Conservation (phyloP, 192 early-diverging fungal genomes). For the Dissophora globulifera region DNA sequence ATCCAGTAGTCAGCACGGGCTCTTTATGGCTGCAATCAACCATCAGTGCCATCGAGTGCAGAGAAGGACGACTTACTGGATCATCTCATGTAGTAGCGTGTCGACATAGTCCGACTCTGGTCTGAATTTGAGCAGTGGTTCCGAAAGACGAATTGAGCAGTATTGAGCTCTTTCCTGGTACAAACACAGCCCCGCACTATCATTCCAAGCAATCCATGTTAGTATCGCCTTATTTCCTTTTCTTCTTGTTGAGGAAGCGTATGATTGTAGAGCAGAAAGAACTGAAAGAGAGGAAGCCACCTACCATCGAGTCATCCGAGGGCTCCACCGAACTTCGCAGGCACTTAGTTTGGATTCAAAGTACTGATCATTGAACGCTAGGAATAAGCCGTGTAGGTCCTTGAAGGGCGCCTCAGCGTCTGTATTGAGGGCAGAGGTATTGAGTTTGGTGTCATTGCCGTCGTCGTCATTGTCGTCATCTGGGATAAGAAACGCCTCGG, state of each 20-base stretch:
- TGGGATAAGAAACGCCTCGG: neutral
- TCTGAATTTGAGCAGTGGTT: slow-evolving; percentile 74
- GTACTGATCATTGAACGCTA: slow-evolving; percentile 64
- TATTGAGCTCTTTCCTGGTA: slow-evolving; percentile 57
- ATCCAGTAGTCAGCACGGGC: too few species aligned
- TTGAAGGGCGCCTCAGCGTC: slow-evolving; percentile 31
- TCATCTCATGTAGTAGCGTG: slow-evolving; percentile 78
- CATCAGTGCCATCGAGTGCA: neutral
- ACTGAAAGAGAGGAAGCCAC: neutral
- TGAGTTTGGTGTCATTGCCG: too few species aligned
- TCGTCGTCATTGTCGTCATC: neutral
- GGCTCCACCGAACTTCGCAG: slow-evolving; percentile 69
- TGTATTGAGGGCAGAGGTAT: neutral
- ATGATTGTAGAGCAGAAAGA: too few species aligned
- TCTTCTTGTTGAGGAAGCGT: too few species aligned
- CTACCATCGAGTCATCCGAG: slow-evolving; percentile 63
- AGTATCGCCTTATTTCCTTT: neutral
- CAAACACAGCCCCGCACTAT: slow-evolving; percentile 68
- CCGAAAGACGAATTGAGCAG: slow-evolving; percentile 65
- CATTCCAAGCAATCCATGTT: neutral
- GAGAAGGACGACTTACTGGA: slow-evolving; percentile 55
- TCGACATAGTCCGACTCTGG: slow-evolving; percentile 67
- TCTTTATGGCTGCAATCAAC: too few species aligned
- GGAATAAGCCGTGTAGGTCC: slow-evolving; percentile 66
- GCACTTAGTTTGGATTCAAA: slow-evolving; percentile 61